These are phyloP conservation scores for Phaeosphaeria sp. DNA, from an alignment of 2,329 filamentous ascomycete genomes.

Conservation along the genomic window DNA sequence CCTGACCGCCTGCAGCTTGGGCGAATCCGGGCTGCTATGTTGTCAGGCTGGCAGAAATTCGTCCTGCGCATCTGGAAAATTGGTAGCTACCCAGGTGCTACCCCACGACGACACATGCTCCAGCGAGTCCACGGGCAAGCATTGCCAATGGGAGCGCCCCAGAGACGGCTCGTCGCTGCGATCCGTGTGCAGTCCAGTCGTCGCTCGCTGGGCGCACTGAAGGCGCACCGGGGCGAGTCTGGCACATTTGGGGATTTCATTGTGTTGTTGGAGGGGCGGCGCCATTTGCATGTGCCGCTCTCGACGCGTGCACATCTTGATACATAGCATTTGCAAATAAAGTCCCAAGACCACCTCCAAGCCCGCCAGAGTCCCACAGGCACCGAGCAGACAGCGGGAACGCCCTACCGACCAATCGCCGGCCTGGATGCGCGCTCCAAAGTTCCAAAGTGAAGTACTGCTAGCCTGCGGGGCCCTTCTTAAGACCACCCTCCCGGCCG, in stretches of 20 bases:
- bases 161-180: neutral
- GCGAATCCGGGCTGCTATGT: slow-evolving; percentile 25
- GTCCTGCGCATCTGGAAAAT: slow-evolving; percentile 42
- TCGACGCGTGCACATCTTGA: slow-evolving; percentile 12
- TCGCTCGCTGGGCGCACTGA: slow-evolving; percentile 8
- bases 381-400: slow-evolving; percentile 23
- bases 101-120: slow-evolving; percentile 33
- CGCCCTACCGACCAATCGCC: slow-evolving; percentile 32
- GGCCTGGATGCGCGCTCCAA: slow-evolving; percentile 22
- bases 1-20: slow-evolving; percentile 30
- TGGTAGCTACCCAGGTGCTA: slow-evolving; percentile 3
- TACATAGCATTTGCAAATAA: slow-evolving; percentile 17
- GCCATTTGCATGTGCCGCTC: slow-evolving; percentile 31
- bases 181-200: neutral
- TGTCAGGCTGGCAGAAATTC: slow-evolving; percentile 44
- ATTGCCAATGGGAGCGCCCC: slow-evolving; percentile 16
- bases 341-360: slow-evolving; percentile 28
- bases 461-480: slow-evolving; percentile 46
- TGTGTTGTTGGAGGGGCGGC: slow-evolving; percentile 13
- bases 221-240: slow-evolving; percentile 13
- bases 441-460: slow-evolving; percentile 37
- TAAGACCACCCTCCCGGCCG: slow-evolving; percentile 40
- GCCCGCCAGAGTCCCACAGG: slow-evolving; percentile 21
- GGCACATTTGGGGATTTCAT: slow-evolving; percentile 19
- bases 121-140: slow-evolving; percentile 26